Base-by-base conservation (phyloP, 208 protist species). In the Strigomonas culicis region DNA sequence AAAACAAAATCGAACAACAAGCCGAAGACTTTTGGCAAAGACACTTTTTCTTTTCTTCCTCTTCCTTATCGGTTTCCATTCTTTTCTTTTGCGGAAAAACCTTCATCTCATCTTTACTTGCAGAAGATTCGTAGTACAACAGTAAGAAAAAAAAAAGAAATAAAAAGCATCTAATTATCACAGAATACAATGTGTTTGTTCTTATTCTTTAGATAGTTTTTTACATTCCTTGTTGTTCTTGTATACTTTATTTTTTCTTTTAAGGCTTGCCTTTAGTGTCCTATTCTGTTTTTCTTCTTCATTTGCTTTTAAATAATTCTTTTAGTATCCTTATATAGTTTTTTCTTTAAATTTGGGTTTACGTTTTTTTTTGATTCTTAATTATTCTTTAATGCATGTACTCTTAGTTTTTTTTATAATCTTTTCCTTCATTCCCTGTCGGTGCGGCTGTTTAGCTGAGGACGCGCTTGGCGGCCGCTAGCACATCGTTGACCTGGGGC, bases 401-500 rank as follows among this genome's bases (percentile, higher is more conserved):
- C 8, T 8, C 8, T 57, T 17, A 57, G 8, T 15, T 17, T 8
- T 17, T 57, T 57, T 8, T 57, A 57, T 17, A 21, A 8, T 39
- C 11, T 57, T 57, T 8, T 19, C 15, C 17, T 8, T n/a, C n/a
- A n/a, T n/a, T 28, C 43, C 21, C 41, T 58, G 25, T 59, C 21
- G 3, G 15, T 30, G 21, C 13, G 4, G 24, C 17, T 27, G 22
- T 69, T 78, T 80, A 92, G 68, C 72, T 80, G 31, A 94, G 81
- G 6, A 86, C 78, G 61, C 89, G 89, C 66, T 82, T 84, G 46
- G 85, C 85, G 31, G 80, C 89, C 11, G 86, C 84, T 44, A 90
- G 28, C 11, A 95, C 82, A 62, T 95, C 86, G 21, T 65, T 34
- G 25, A 95, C 82, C 78, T 95, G 89, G 28, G 89, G 89, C 78